Conservation (phyloP, 495 filamentous ascomycete genomes). For the Neurospora sp. region DNA sequence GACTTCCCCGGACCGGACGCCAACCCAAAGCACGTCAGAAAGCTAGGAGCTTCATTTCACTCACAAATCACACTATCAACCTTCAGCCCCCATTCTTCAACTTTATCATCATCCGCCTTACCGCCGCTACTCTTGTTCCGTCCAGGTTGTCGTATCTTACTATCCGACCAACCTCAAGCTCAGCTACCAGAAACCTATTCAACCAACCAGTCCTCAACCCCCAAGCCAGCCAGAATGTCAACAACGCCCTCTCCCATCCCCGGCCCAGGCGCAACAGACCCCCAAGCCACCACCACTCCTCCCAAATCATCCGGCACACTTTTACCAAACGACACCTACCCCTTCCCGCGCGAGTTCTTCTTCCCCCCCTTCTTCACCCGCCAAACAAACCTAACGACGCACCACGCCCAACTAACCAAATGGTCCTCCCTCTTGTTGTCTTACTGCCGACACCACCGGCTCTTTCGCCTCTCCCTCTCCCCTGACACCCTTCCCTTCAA, state of each 20-base stretch:
- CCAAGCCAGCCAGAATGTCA: neutral
- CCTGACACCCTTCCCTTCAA: conserved; percentile 47
- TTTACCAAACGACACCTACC: conserved; percentile 17
- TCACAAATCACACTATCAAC: neutral
- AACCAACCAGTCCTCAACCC: neutral
- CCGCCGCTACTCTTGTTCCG: too few relatives aligned
- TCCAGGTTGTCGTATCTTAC: too few relatives aligned
- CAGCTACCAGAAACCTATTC: neutral
- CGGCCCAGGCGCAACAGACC: neutral
- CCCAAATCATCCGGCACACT: neutral
- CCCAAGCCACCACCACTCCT: neutral
- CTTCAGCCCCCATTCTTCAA: neutral
- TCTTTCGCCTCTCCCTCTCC: conserved; percentile 59
- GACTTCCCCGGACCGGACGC: neutral
- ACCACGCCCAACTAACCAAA: conserved; percentile 63
- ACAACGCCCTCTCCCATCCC: neutral
- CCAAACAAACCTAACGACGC: conserved; percentile 69
- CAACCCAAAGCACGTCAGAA: neutral
- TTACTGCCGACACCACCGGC: conserved; percentile 68
- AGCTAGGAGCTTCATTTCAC: neutral
- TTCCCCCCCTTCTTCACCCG: conserved; percentile 70
- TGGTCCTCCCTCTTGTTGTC: conserved; percentile 78
- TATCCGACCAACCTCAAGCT: neutral
- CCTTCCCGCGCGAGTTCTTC: conserved; percentile 44
- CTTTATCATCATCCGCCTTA: too few relatives aligned